Percentiles rank a stretch among this genome's conserved stretches.
phyloP scores from a whole-genome alignment of 2,329 filamentous ascomycete genomes.

The Mycocentrospora acerina region DNA sequence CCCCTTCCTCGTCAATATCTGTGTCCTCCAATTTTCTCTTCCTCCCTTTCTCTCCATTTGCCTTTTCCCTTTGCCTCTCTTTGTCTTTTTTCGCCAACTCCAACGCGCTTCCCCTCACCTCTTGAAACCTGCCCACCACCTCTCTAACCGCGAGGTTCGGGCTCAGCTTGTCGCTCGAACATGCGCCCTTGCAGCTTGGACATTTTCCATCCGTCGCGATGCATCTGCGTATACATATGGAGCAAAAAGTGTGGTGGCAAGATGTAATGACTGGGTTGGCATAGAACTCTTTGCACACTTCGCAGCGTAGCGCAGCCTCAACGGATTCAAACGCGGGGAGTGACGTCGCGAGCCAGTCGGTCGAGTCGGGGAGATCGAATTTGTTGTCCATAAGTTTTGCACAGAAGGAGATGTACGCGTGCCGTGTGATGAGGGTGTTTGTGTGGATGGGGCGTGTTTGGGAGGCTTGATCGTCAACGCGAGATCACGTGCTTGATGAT shows the following conservation, averaged over 20 bases:
- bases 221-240: slow-evolving; percentile 86
- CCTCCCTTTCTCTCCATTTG: slow-evolving; percentile 17
- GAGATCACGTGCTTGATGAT: background rate
- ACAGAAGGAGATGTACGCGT: background rate
- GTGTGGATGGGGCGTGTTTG: no score
- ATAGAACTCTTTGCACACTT: slow-evolving; percentile 98
- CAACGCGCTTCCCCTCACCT: slow-evolving; percentile 63
- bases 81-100: slow-evolving; percentile 60
- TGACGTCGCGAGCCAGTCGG: slow-evolving; percentile 77
- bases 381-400: slow-evolving; percentile 30
- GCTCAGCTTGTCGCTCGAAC: slow-evolving; percentile 82
- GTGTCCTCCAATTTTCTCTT: slow-evolving; percentile 57
- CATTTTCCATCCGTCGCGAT: slow-evolving; percentile 83
- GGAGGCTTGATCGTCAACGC: no score
- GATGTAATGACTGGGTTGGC: slow-evolving; percentile 91
- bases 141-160: slow-evolving; percentile 86
- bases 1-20: slow-evolving; percentile 47
- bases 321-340: slow-evolving; percentile 67
- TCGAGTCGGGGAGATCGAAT: slow-evolving; percentile 68
- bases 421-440: background rate
- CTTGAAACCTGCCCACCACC: slow-evolving; percentile 75
- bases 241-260: slow-evolving; percentile 96
- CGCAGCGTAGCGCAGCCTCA: slow-evolving; percentile 85
- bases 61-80: slow-evolving; percentile 35
- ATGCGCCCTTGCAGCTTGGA: slow-evolving; percentile 74